Conservation (phyloP, 1,139 yeast genomes). For the Sugiyamaella novakii region DNA sequence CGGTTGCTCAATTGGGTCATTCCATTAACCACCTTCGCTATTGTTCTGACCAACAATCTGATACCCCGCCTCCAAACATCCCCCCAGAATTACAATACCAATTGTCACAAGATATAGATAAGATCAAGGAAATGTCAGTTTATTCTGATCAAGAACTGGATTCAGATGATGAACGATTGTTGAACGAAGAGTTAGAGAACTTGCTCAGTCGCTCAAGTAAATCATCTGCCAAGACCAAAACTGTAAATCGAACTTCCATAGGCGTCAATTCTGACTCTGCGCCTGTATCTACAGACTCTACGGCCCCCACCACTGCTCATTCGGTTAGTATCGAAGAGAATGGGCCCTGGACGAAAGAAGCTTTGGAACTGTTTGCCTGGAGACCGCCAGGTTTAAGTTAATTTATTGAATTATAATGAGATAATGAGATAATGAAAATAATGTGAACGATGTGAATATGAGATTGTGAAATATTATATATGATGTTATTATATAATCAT, state of each 20-base stretch:
- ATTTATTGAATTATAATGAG: no score
- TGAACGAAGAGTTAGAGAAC: background rate
- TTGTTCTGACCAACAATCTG: background rate
- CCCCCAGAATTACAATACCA: conserved; percentile 4
- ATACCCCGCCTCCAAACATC: background rate
- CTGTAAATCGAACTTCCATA: no score
- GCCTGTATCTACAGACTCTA: conserved; percentile 1
- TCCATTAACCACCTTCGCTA: conserved; percentile 1
- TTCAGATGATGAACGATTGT: background rate
- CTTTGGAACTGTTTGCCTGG: conserved; percentile 26
- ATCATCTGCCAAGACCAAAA: no score
- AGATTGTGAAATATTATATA: no score
- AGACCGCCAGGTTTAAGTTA: conserved; percentile 19
- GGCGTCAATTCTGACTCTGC: background rate
- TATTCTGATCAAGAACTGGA: conserved; percentile 10
- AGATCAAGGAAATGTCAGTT: conserved; percentile 4
- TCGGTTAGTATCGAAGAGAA: conserved; percentile 1
- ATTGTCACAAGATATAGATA: conserved; percentile 10
- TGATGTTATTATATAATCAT: no score
- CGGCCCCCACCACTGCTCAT: background rate
- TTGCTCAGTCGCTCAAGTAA: conserved; percentile 2
- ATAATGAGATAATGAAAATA: no score
- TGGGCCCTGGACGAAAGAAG: conserved; percentile 28
- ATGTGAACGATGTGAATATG: no score
- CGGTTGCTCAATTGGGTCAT: no score